A percentile compares a stretch with the other conserved stretches of the same genome.
Conservation (phyloP, 2,329 filamentous ascomycete species). For the Ceratocystis destructans region DNA sequence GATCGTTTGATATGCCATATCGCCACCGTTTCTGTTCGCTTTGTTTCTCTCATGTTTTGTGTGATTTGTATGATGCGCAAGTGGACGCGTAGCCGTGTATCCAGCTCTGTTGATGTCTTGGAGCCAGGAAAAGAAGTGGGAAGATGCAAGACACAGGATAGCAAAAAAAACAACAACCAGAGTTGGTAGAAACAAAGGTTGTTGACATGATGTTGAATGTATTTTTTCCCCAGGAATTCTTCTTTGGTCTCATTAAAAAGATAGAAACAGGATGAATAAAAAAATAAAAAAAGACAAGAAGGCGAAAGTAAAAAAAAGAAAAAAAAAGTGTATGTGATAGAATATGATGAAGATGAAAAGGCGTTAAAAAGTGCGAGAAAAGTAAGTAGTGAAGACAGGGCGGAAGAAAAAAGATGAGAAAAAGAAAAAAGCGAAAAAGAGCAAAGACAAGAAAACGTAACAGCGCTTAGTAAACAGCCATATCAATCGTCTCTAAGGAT, state of each 20-base stretch:
- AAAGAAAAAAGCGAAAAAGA: background rate
- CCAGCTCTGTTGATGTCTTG: no score
- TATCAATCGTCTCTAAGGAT: constrained; percentile 10
- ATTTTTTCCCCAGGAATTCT: background rate
- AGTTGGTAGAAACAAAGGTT: no score
- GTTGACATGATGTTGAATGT: background rate
- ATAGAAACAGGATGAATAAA: constrained; percentile 5
- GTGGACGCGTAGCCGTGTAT: background rate
- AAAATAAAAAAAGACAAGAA: constrained; percentile 1
- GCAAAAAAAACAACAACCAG: background rate
- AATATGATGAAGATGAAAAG: constrained; percentile 4
- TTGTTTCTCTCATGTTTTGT: background rate
- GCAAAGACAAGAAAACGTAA: background rate
- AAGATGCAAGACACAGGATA: background rate
- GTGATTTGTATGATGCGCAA: background rate
- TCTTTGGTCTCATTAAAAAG: constrained; percentile 15
- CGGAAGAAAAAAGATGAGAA: background rate
- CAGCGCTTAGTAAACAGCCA: background rate
- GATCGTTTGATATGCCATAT: background rate
- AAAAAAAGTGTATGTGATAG: constrained; percentile 1
- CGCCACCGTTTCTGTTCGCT: background rate
- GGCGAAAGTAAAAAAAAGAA: background rate
- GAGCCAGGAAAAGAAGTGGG: background rate
- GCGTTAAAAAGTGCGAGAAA: background rate
- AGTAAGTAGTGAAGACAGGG: background rate